Base-by-base conservation (phyloP, 805 yeast species). In the Candida sithepensis region DNA sequence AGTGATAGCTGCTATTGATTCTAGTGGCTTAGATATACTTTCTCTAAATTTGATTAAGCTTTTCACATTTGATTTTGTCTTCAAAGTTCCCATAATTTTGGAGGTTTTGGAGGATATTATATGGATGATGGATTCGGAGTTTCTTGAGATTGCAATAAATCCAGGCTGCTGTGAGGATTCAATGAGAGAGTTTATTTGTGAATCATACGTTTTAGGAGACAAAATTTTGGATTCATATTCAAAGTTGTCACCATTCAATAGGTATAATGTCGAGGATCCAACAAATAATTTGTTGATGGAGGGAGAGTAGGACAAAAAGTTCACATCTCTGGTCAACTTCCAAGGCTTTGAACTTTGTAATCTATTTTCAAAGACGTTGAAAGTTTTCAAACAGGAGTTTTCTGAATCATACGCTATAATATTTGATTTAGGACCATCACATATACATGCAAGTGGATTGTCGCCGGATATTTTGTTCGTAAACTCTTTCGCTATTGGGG, bases 401-500 rank as follows among this genome's bases (percentile, higher is more conserved):
- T 56, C 47, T 43, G 63, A 45, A 54, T 70, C 62, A 46, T 59
- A 53, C 40, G 66, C 66, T 67, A 58, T 56, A 53, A 60, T 51
- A 53, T 49, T 56, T 39, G 56, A 41, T 50, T 56, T 54, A 9
- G 55, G 46, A 1, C 63, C 56, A 7, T 59, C 58, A 21, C 66
- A 55, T 28, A 66, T 54, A 32, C 57, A 53, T 32, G 55, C 41
- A n/a, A 66, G 60, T 16, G 61, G 52, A 0, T 60, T 46, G 5
- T 58, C 67, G 36, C 60, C 63, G 0, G 71, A 54, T 24, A 73
- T 69, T 50, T 72, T 70, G 48, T 63, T 64, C 18, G 69, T 59
- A 16, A 69, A 55, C 21, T 65, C 72, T 47, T 70, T 72, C 21
- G 67, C 64, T 33, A 60, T 55, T 2, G 82, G 81, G 2, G 79